Evolutionary conservation across 108 stramenopile species (phyloP).

Genomic region (Nitzschia sp.): DNA sequence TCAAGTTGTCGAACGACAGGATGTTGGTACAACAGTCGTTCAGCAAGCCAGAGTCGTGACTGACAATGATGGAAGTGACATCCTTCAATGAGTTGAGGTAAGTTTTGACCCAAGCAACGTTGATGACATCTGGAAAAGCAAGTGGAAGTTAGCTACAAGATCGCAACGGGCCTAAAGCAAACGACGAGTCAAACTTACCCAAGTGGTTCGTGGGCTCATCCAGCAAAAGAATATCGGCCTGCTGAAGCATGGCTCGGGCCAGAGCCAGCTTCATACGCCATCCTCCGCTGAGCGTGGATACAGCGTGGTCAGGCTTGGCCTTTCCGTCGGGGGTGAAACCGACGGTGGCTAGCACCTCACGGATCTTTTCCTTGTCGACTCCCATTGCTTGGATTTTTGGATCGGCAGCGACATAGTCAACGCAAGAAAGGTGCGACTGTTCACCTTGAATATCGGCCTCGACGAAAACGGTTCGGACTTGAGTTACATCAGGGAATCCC

Average conservation of each 20-base stretch:
- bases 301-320: constrained; percentile 97
- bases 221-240: constrained; percentile 93
- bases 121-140: constrained; percentile 90
- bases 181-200: constrained; percentile 31
- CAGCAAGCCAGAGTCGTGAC: constrained; percentile 98
- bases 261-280: constrained; percentile 99
- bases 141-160: constrained; percentile 5
- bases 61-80: constrained; percentile 98
- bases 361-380: constrained; percentile 80
- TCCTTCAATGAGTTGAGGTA: constrained; percentile 96
- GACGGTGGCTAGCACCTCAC: constrained; percentile 90
- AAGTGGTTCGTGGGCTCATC: constrained; percentile 99
- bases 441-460: constrained; percentile 99
- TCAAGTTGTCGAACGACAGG: constrained; percentile 96
- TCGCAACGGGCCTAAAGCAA: too few relatives aligned
- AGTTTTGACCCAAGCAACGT: constrained; percentile 99
- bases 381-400: constrained; percentile 83
- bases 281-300: constrained; percentile 96
- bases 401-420: constrained; percentile 95
- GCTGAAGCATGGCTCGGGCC: constrained; percentile 98
- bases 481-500: constrained; percentile 96
- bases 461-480: constrained; percentile 98
- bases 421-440: constrained; percentile 95
- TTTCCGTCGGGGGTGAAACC: constrained; percentile 96
- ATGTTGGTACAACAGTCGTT: constrained; percentile 99